Evolutionary conservation across 2,329 filamentous ascomycete species (phyloP).

Genomic region (Pseudopithomyces chartarum): DNA sequence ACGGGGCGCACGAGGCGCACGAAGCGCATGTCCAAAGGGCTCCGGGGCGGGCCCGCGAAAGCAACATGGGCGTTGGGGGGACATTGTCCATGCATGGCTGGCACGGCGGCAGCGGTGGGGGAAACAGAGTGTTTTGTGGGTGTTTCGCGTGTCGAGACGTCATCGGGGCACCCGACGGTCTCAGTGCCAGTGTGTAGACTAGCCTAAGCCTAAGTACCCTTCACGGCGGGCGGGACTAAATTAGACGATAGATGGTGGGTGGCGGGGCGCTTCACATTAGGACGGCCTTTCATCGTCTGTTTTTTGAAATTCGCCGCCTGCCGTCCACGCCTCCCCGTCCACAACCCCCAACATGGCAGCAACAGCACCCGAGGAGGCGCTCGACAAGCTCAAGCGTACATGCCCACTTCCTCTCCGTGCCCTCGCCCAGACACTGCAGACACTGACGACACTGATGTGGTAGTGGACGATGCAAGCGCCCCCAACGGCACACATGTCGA

Average conservation of each 20-base stretch:
- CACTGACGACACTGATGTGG: constrained; percentile 2
- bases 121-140: background rate
- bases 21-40: constrained; percentile 24
- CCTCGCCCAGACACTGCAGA: background rate
- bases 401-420: background rate
- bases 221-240: background rate
- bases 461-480: constrained; percentile 45
- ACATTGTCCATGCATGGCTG: constrained; percentile 36
- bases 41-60: constrained; percentile 18
- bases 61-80: constrained; percentile 22
- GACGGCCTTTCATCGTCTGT: constrained; percentile 10
- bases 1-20: constrained; percentile 20
- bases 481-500: constrained; percentile 45
- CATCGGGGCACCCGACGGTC: constrained; percentile 20
- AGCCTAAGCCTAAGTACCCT: too few relatives aligned
- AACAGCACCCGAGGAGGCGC: constrained; percentile 41
- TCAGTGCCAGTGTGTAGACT: too few relatives aligned
- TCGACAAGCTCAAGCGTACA: constrained; percentile 47
- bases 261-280: constrained; percentile 17
- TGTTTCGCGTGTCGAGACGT: constrained; percentile 27
- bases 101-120: constrained; percentile 4
- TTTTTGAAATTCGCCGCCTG: background rate
- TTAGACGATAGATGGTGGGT: constrained; percentile 15
- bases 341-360: constrained; percentile 42
- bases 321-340: background rate